Conservation (phyloP, 805 yeast genomes). For the Spathaspora boniae region DNA sequence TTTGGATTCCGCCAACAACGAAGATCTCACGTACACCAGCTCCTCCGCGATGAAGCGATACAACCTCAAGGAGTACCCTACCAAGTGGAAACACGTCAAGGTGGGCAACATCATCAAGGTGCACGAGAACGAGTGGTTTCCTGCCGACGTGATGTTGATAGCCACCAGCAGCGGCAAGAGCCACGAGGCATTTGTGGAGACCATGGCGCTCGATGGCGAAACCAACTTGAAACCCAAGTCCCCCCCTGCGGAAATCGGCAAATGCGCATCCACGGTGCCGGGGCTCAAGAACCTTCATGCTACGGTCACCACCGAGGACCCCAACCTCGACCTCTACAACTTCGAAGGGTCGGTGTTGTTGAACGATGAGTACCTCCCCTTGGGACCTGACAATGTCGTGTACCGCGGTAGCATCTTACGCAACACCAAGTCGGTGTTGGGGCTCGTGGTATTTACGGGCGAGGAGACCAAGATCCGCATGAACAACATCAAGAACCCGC, state of each 20-base stretch:
- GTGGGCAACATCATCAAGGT: constrained; percentile 87
- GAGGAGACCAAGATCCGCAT: constrained; percentile 93
- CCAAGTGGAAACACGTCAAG: constrained; percentile 68
- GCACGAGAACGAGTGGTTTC: constrained; percentile 84
- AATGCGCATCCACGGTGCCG: constrained; percentile 45
- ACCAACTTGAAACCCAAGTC: constrained; percentile 78
- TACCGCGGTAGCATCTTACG: constrained; percentile 89
- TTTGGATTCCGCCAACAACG: constrained; percentile 2
- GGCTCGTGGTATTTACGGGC: constrained; percentile 88
- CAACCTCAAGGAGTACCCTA: constrained; percentile 29
- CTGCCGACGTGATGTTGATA: constrained; percentile 81
- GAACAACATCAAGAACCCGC: constrained; percentile 87
- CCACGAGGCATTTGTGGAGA: constrained; percentile 72
- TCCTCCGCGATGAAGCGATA: constrained; percentile 20
- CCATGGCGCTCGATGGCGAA: constrained; percentile 98
- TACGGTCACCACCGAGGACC: constrained; percentile 75
- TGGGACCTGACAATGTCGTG: constrained; percentile 77
- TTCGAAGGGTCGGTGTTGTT: constrained; percentile 74
- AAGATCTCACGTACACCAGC: constrained; percentile 11
- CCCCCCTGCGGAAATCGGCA: constrained; percentile 64
- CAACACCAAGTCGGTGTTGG: constrained; percentile 72
- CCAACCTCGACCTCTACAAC: constrained; percentile 85
- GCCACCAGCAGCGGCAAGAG: constrained; percentile 61
- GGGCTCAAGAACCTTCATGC: constrained; percentile 50
- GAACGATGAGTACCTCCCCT: constrained; percentile 44